Percentiles rank a stretch among this genome's conserved stretches.
Conservation (phyloP, 106 monocot species). For the Acorus gramineus region DNA sequence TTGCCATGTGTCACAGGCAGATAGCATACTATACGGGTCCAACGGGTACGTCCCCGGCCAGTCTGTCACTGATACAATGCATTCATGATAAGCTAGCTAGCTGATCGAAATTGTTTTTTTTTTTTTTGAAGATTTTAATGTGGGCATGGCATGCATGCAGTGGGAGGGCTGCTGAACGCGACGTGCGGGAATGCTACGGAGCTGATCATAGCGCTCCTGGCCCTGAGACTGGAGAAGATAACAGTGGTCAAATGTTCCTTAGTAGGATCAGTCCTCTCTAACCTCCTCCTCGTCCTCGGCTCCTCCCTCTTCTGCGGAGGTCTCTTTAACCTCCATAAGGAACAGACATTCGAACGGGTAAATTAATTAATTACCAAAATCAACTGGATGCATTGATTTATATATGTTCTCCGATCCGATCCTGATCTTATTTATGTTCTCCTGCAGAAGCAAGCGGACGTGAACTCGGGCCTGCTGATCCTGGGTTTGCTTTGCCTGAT, state of each 20-base stretch:
- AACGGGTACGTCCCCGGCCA: slow-evolving; percentile 34
- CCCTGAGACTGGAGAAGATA: slow-evolving; percentile 38
- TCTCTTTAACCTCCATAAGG: slow-evolving; percentile 44
- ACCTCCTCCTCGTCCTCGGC: slow-evolving; percentile 84
- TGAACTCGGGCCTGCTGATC: slow-evolving; percentile 48
- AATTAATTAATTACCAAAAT: neutral
- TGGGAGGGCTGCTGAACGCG: slow-evolving; percentile 79
- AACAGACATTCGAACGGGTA: slow-evolving; percentile 57
- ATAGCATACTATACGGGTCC: slow-evolving; percentile 74
- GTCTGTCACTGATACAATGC: too few relatives aligned
- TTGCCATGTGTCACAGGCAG: slow-evolving; percentile 37
- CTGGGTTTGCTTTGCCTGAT: slow-evolving; percentile 54
- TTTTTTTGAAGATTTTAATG: too few relatives aligned
- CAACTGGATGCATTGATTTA: neutral
- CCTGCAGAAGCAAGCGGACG: slow-evolving; percentile 71
- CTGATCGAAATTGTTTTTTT: too few relatives aligned
- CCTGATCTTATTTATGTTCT: neutral
- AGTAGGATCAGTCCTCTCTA: slow-evolving; percentile 70
- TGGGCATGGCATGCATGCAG: slow-evolving; percentile 15
- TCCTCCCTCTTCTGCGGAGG: slow-evolving; percentile 68
- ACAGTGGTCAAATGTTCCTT: slow-evolving; percentile 71
- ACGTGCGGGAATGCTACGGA: slow-evolving; percentile 86
- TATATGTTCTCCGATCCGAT: neutral
- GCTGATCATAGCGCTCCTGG: slow-evolving; percentile 75
- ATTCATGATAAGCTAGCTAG: too few relatives aligned